Evolutionary conservation across 306 rosid genomes (phyloP).

Genomic region (Rosa lucieae): DNA sequence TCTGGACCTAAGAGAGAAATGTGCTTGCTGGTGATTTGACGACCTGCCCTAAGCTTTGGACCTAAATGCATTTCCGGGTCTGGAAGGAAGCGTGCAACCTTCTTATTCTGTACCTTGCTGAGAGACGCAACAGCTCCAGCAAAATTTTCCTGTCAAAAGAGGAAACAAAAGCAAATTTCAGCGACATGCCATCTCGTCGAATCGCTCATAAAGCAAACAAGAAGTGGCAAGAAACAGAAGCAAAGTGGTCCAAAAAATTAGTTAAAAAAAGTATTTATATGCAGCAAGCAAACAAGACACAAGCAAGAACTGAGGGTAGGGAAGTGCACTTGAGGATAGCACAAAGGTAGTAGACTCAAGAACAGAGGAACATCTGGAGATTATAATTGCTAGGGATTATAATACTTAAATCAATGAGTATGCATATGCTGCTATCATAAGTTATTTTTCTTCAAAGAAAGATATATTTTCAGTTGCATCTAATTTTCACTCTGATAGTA

Average conservation of each 20-base stretch:
- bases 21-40: constrained; percentile 80
- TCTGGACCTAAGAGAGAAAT: constrained; percentile 79
- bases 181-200: neutral
- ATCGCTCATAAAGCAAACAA: neutral
- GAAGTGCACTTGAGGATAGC: constrained; percentile 97
- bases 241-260: neutral
- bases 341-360: constrained; percentile 86
- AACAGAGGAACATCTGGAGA: constrained; percentile 90
- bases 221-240: neutral
- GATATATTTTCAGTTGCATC: neutral
- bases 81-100: constrained; percentile 86
- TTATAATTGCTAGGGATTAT: constrained; percentile 18
- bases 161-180: neutral
- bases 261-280: neutral
- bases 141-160: constrained; percentile 68
- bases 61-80: constrained; percentile 98
- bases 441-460: neutral
- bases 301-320: constrained; percentile 41
- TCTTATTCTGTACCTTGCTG: constrained; percentile 91
- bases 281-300: constrained; percentile 3
- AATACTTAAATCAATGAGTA: neutral
- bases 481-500: neutral
- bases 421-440: neutral
- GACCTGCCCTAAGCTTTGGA: constrained; percentile 95
- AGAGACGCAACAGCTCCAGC: constrained; percentile 87